These are phyloP conservation scores for Suillus clintonianus DNA, from an alignment of 768 basidiomycete species.

Conservation along the genomic window DNA sequence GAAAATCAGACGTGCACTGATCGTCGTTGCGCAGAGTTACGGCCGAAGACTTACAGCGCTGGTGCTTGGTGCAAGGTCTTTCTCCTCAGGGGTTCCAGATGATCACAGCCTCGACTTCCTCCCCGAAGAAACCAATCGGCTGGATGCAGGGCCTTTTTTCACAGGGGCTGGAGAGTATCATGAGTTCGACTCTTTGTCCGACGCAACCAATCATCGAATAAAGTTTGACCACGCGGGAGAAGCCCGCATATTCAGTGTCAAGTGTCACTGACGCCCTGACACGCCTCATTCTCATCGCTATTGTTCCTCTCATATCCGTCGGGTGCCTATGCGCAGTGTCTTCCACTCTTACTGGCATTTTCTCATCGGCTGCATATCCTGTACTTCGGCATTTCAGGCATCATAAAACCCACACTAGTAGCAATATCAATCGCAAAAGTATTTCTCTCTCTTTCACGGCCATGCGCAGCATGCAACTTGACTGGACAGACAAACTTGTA, in stretches of 20 bases:
- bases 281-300: neutral
- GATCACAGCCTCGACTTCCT: neutral
- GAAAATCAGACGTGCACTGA: neutral
- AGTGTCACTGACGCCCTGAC: conserved; percentile 35
- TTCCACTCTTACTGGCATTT: too few species aligned
- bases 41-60: conserved; percentile 65
- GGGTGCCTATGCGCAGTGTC: too few species aligned
- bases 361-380: too few species aligned
- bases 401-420: too few species aligned
- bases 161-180: neutral
- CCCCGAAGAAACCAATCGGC: neutral
- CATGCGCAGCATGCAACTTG: too few species aligned
- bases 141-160: neutral
- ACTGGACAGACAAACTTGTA: too few species aligned
- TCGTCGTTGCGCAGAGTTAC: conserved; percentile 46
- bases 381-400: too few species aligned
- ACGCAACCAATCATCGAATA: neutral
- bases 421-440: too few species aligned
- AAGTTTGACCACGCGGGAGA: conserved; percentile 33
- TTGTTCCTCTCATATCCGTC: neutral
- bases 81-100: conserved; percentile 29
- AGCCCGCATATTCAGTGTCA: conserved; percentile 54
- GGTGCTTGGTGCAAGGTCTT: conserved; percentile 44
- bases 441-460: too few species aligned
- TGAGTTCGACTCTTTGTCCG: neutral